A percentile compares a stretch with the other conserved stretches of the same genome.
Conservation (phyloP, 139 green algal genomes). For the Chlamydomonas sp. region DNA sequence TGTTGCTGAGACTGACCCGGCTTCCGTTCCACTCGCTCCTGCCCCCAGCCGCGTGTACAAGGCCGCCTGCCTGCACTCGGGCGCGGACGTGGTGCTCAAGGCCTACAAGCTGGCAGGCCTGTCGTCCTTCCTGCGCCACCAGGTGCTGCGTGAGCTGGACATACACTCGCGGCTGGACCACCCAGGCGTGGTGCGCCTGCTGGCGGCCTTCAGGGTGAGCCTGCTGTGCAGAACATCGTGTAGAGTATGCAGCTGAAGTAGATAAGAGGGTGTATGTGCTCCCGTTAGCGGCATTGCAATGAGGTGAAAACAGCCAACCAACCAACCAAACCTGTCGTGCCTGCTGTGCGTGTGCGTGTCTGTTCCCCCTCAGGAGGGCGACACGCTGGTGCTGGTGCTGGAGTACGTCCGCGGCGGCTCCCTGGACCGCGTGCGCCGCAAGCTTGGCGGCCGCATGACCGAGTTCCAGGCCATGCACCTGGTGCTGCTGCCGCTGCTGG, state of each 20-base stretch:
- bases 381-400: conserved; percentile 56
- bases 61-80: conserved; percentile 1
- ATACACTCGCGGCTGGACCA: conserved; percentile 31
- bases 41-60: background rate
- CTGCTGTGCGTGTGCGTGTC: too few species aligned
- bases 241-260: background rate
- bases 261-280: background rate
- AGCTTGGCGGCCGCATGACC: conserved; percentile 46
- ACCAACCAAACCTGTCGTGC: conserved; percentile 39
- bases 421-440: conserved; percentile 47
- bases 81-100: conserved; percentile 58
- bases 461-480: conserved; percentile 56
- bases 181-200: conserved; percentile 10
- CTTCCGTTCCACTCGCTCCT: background rate
- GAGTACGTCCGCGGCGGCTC: conserved; percentile 55
- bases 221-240: background rate
- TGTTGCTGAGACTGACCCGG: too few species aligned
- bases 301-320: conserved; percentile 19
- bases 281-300: background rate
- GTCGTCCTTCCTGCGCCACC: conserved; percentile 42
- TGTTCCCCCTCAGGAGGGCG: too few species aligned
- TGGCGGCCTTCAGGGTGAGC: conserved; percentile 32
- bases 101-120: conserved; percentile 52
- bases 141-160: conserved; percentile 26
- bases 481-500: conserved; percentile 58